These are phyloP conservation scores for Tubosaeta brunneosetosa DNA, from an alignment of 768 basidiomycete genomes.

Conservation along the genomic window DNA sequence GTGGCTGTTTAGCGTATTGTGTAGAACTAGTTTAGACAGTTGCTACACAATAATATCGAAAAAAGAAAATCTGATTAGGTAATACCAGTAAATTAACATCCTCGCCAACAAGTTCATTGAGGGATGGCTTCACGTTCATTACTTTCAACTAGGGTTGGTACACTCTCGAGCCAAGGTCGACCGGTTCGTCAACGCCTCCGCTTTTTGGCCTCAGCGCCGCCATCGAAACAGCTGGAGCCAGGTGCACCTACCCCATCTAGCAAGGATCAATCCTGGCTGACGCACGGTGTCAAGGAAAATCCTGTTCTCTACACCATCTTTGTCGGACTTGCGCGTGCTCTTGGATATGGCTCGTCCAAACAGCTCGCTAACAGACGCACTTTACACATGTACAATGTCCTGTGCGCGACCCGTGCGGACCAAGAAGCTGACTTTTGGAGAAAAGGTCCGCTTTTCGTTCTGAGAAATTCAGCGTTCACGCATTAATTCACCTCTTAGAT, in stretches of 20 bases:
- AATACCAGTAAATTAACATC: neutral
- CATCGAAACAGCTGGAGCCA: conserved; percentile 7
- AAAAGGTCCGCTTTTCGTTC: conserved; percentile 38
- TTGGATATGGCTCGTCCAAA: conserved; percentile 59
- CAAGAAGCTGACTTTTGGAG: conserved; percentile 61
- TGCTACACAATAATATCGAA: too few species aligned
- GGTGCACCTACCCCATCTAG: neutral
- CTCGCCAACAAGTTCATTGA: neutral
- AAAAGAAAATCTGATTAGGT: too few species aligned
- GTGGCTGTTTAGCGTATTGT: too few species aligned
- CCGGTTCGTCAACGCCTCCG: conserved; percentile 10
- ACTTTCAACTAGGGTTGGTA: conserved; percentile 8
- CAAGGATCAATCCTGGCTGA: conserved; percentile 49
- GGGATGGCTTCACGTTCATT: conserved; percentile 15
- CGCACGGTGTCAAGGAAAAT: conserved; percentile 47
- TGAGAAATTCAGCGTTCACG: neutral
- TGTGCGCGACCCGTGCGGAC: conserved; percentile 56
- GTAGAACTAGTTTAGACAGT: too few species aligned
- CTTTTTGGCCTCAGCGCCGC: conserved; percentile 7
- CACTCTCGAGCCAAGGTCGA: conserved; percentile 3
- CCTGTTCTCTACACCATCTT: conserved; percentile 45
- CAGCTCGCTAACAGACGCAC: conserved; percentile 60
- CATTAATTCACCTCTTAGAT: conserved; percentile 39
- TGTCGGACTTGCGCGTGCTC: conserved; percentile 40
- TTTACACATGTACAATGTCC: conserved; percentile 50